These are phyloP conservation scores for Yamadazyma diddensiae DNA, from an alignment of 1,139 yeast genomes.

Conservation along the genomic window DNA sequence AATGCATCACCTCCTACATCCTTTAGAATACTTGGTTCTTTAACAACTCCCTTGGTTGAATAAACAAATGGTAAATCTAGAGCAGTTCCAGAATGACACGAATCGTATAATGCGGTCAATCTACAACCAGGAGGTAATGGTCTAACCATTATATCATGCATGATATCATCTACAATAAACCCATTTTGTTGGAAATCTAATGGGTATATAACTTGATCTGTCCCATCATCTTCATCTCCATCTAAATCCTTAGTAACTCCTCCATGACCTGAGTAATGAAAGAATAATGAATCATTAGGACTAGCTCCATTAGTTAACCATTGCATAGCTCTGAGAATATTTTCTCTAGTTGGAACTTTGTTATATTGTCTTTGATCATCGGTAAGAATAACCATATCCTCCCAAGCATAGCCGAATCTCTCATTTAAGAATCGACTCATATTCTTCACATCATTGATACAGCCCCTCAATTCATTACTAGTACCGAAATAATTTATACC, in stretches of 20 bases:
- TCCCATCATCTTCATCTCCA: constrained; percentile 91
- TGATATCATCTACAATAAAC: constrained; percentile 76
- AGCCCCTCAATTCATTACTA: constrained; percentile 71
- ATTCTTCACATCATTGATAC: constrained; percentile 78
- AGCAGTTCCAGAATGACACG: constrained; percentile 93
- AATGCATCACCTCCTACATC: constrained; percentile 81
- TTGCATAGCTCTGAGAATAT: constrained; percentile 82
- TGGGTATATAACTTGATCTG: constrained; percentile 88
- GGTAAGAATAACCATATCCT: constrained; percentile 82
- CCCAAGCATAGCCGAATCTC: constrained; percentile 64
- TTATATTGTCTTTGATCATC: constrained; percentile 67
- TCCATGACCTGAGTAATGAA: constrained; percentile 95
- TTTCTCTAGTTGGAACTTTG: constrained; percentile 70
- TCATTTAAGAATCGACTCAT: constrained; percentile 55
- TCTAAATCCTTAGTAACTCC: constrained; percentile 76
- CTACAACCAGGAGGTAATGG: constrained; percentile 81
- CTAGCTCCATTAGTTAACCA: constrained; percentile 84
- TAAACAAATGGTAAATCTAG: constrained; percentile 86
- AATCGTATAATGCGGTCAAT: constrained; percentile 84
- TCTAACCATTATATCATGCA: constrained; percentile 79
- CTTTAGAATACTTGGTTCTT: constrained; percentile 84
- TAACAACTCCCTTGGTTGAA: constrained; percentile 85
- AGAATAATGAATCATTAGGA: constrained; percentile 81
- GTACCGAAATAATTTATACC: constrained; percentile 87
- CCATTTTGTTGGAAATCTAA: constrained; percentile 77